A percentile compares a stretch with the other conserved stretches of the same genome.
Evolutionary conservation across 106 monocot species (phyloP).

Genomic region (Acorus calamus): DNA sequence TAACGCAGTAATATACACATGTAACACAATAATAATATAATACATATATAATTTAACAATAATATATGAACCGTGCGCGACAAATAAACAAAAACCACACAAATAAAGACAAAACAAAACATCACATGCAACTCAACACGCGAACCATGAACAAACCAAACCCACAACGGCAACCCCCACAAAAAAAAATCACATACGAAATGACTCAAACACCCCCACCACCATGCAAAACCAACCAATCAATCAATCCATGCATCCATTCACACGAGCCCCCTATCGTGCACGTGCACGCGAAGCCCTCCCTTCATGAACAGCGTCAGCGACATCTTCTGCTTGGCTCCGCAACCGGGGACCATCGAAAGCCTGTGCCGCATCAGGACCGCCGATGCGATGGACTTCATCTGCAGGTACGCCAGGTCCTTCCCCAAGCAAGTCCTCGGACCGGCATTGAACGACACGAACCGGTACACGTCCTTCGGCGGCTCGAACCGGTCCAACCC

Average conservation of each 20-base stretch:
- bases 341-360: not conserved
- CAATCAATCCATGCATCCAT: not conserved
- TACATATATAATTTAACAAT: no score
- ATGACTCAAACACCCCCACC: no score
- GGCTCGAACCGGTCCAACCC: conserved; percentile 37
- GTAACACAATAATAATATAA: no score
- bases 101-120: no score
- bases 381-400: conserved; percentile 6
- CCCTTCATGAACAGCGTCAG: conserved; percentile 2
- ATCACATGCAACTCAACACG: no score
- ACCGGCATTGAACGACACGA: not conserved
- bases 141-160: no score
- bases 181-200: no score
- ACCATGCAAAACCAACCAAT: no score
- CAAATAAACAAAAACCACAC: no score
- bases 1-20: no score
- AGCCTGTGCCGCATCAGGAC: not conserved
- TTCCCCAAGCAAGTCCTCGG: not conserved
- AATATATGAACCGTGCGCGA: no score
- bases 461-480: conserved; percentile 40
- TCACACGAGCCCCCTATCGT: not conserved
- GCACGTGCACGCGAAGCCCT: not conserved
- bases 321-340: conserved; percentile 3
- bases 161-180: no score
- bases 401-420: conserved; percentile 3